Conservation (phyloP, 2,329 filamentous ascomycete genomes). For the Fusarium guadeloupense region DNA sequence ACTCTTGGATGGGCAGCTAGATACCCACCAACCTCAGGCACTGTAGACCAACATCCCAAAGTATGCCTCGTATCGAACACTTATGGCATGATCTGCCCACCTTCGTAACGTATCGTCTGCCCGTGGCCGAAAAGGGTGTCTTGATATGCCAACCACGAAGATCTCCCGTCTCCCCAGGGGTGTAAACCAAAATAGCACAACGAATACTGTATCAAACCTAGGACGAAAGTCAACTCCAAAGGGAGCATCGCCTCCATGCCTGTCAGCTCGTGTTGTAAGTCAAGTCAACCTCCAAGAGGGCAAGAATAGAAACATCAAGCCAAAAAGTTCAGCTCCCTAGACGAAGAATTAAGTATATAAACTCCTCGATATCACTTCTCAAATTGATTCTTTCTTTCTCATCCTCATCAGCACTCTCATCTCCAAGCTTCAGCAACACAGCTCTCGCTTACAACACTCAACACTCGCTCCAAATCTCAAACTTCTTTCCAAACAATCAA, state of each 20-base stretch:
- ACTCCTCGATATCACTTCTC: neutral
- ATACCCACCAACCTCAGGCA: neutral
- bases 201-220: neutral
- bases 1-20: neutral
- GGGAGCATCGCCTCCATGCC: slow-evolving; percentile 5
- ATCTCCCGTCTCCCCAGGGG: neutral
- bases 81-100: neutral
- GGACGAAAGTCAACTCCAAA: slow-evolving; percentile 1
- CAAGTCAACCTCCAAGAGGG: neutral
- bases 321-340: rapidly evolving
- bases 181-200: slow-evolving; percentile 14
- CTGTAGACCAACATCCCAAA: neutral
- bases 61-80: slow-evolving; percentile 18
- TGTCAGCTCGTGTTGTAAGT: slow-evolving; percentile 25
- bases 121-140: neutral
- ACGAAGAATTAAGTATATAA: slow-evolving; percentile 19
- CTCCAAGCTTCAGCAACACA: slow-evolving; percentile 10
- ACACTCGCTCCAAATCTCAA: slow-evolving; percentile 13
- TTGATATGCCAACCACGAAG: neutral
- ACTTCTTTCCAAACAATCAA: slow-evolving; percentile 21
- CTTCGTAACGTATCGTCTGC: neutral
- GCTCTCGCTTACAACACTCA: slow-evolving; percentile 20
- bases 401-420: slow-evolving; percentile 25
- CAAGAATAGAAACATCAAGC: slow-evolving; percentile 21
- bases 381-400: slow-evolving; percentile 4